Percentiles rank a stretch among this genome's conserved stretches.
Evolutionary conservation across 2,329 filamentous ascomycete genomes (phyloP).

Genomic region (Aspergillus pseudonomiae): DNA sequence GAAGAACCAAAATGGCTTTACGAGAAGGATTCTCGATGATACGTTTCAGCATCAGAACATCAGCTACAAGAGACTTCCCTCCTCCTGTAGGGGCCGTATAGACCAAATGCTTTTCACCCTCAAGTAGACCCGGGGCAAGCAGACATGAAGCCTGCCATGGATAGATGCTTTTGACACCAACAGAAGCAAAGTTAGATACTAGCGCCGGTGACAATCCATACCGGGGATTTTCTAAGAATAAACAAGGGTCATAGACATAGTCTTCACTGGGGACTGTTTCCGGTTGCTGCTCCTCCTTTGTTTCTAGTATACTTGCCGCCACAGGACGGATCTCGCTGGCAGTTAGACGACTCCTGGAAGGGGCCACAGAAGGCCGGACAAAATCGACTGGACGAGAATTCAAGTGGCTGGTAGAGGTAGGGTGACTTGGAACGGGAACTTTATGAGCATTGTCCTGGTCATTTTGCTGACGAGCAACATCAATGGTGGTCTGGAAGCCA

Average conservation of each 20-base stretch:
- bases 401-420: conserved; percentile 6
- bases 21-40: conserved; percentile 64
- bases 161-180: conserved; percentile 75
- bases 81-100: conserved; percentile 79
- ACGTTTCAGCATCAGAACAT: conserved; percentile 72
- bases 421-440: conserved; percentile 8
- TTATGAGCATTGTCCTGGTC: conserved; percentile 24
- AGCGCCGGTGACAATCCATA: conserved; percentile 66
- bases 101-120: conserved; percentile 70
- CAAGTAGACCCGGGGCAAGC: conserved; percentile 66
- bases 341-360: conserved; percentile 41
- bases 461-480: conserved; percentile 44
- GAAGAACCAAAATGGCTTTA: conserved; percentile 73
- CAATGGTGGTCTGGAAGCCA: conserved; percentile 54
- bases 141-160: conserved; percentile 79
- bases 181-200: conserved; percentile 64
- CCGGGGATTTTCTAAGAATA: conserved; percentile 64
- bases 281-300: conserved; percentile 23
- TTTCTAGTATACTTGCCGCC: conserved; percentile 20
- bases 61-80: conserved; percentile 75
- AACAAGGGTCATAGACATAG: conserved; percentile 45
- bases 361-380: conserved; percentile 30
- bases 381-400: conserved; percentile 28
- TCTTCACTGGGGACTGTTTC: conserved; percentile 57
- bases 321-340: conserved; percentile 39